phyloP scores from a whole-genome alignment of 1,139 yeast genomes.

The Lodderomyces jiufengensis region DNA sequence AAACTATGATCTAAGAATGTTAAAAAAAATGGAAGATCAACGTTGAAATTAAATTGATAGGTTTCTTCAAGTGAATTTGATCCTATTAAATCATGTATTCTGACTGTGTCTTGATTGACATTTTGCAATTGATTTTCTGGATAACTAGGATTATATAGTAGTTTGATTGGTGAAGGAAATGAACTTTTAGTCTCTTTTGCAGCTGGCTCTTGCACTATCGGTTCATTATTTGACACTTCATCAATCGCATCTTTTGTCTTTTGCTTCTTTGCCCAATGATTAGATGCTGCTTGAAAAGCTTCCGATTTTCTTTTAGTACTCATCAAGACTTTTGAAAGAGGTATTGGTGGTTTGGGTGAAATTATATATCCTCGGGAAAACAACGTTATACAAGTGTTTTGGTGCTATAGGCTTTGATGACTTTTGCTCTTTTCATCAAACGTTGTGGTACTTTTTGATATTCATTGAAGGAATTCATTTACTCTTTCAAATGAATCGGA shows the following conservation, averaged over 20 bases:
- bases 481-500: too few relatives aligned
- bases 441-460: too few relatives aligned
- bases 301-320: constrained; percentile 9
- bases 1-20: constrained; percentile 30
- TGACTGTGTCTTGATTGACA: constrained; percentile 26
- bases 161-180: constrained; percentile 21
- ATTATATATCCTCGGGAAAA: too few relatives aligned
- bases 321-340: constrained; percentile 5
- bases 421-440: too few relatives aligned
- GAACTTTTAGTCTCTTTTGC: not conserved
- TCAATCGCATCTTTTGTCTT: constrained; percentile 1
- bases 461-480: too few relatives aligned
- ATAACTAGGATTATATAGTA: constrained; percentile 27
- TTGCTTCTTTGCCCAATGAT: constrained; percentile 10
- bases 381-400: too few relatives aligned
- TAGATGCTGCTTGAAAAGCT: constrained; percentile 12
- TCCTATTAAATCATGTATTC: constrained; percentile 28
- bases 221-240: not conserved
- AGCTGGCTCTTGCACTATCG: not conserved
- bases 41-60: constrained; percentile 48
- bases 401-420: too few relatives aligned
- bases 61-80: constrained; percentile 30
- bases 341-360: too few relatives aligned
- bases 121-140: constrained; percentile 8
- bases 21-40: constrained; percentile 40